Base-by-base conservation (phyloP, 371 early-diverging fungal genomes). In the Batkoa obscura region DNA sequence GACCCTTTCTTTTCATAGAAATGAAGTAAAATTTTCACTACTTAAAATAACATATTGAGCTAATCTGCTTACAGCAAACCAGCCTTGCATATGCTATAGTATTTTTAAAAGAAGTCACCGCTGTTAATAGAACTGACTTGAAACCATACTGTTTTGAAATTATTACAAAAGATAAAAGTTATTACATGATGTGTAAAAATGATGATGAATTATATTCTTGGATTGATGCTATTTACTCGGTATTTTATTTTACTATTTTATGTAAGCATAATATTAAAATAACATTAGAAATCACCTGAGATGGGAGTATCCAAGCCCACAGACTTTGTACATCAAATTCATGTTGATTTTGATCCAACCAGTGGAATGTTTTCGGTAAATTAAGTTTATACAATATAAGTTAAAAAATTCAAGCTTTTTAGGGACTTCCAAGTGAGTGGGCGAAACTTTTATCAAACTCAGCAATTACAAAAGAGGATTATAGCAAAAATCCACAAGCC, bases 141-240 rank as follows among this genome's bases (percentile, higher is more conserved):
- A 89, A 88, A 64, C 76, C 82, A 33, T 89, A 86, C 67, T 91
- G 90, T 64, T 83, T 95, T 62, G 91, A 91, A 64, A 73, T 95
- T 39, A 74, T 74, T 36, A 88, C 90, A 31, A 86, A 81, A 66
- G 90, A 88, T 51, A 78, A 82, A 65, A 76, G 80, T 49, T 89
- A 84, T 65, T 89, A 76, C 67, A 66, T 95, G 43, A 75, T 88
- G 13, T 88, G 88, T 68, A 83, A 79, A 68, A 88, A 76, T 68
- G 96, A 95, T 67, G 90, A 89, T 60, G 94, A 95, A 59, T 71
- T 95, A 35, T 95, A 95, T 66, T 80, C 86, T 35, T 94, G 94
- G 96, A 85, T 92, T 78, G 94, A 94, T 62, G 87, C 86, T 58
- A 82, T 95, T 62, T 92, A 92, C 67, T 80, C 76, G 68, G 81